Conservation (phyloP, 2,329 filamentous ascomycete genomes). For the Sclerotinia borealis region DNA sequence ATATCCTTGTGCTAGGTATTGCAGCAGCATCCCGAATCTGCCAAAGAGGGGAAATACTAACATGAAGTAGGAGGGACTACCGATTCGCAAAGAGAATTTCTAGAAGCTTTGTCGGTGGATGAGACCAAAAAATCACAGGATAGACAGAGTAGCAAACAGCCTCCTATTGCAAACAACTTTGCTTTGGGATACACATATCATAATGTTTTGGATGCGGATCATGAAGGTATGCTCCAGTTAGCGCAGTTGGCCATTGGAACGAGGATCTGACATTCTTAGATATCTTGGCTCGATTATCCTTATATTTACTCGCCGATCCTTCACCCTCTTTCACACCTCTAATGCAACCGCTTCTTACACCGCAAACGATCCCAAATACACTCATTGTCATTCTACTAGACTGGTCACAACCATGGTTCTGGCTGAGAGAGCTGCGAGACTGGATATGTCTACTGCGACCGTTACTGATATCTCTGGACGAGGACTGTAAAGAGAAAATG, state of each 20-base stretch:
- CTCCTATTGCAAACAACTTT: conserved; percentile 85
- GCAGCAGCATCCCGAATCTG: conserved; percentile 7
- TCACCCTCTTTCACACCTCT: conserved; percentile 77
- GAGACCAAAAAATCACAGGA: conserved; percentile 41
- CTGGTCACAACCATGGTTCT: conserved; percentile 90
- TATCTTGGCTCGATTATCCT: conserved; percentile 79
- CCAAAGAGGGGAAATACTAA: conserved; percentile 22
- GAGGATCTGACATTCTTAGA: conserved; percentile 46
- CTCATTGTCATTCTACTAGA: conserved; percentile 88
- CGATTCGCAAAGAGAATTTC: conserved; percentile 77
- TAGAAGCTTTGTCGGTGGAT: conserved; percentile 49
- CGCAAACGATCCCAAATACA: conserved; percentile 77
- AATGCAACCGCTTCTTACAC: conserved; percentile 76
- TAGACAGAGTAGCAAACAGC: conserved; percentile 52
- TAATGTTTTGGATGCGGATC: conserved; percentile 87
- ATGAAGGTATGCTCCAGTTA: conserved; percentile 61
- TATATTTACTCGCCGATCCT: conserved; percentile 82
- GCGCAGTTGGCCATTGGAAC: background rate
- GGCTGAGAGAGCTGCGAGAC: conserved; percentile 80
- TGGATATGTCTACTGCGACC: conserved; percentile 83
- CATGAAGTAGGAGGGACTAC: conserved; percentile 62
- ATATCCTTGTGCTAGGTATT: conserved; percentile 76
- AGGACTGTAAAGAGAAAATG: conserved; percentile 74
- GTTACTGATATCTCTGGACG: conserved; percentile 66
- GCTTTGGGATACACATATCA: conserved; percentile 93